Conservation (phyloP, 768 basidiomycete genomes). For the Trametes punicea region DNA sequence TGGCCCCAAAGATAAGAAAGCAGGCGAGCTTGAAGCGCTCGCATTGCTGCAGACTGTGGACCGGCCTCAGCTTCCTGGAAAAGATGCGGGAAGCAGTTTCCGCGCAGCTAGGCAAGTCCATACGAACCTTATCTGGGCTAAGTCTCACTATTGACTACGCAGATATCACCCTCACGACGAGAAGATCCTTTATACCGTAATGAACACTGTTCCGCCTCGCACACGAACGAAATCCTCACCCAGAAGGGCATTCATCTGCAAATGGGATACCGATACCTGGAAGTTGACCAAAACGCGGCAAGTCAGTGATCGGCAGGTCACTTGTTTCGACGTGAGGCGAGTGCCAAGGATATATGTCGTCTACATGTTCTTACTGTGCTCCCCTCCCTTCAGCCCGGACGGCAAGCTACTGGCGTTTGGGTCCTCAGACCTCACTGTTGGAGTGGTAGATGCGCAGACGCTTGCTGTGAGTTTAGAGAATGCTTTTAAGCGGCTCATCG, state of each 20-base stretch:
- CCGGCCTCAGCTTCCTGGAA: slow-evolving; percentile 48
- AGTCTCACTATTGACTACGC: neutral
- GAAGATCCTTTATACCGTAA: slow-evolving; percentile 60
- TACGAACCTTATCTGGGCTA: slow-evolving; percentile 8
- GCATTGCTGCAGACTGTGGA: slow-evolving; percentile 49
- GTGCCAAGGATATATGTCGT: slow-evolving; percentile 15
- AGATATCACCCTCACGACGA: slow-evolving; percentile 58
- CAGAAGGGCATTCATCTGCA: slow-evolving; percentile 61
- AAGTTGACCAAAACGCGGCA: slow-evolving; percentile 62
- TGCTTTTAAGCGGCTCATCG: neutral
- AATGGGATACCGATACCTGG: slow-evolving; percentile 76
- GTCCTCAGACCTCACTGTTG: slow-evolving; percentile 81
- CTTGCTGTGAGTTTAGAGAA: slow-evolving; percentile 56
- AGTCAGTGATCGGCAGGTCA: slow-evolving; percentile 75
- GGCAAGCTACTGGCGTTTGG: slow-evolving; percentile 85
- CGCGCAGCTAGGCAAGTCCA: slow-evolving; percentile 54
- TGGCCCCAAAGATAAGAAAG: slow-evolving; percentile 40
- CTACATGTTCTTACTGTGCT: neutral
- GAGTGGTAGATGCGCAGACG: slow-evolving; percentile 76
- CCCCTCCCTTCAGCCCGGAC: slow-evolving; percentile 50
- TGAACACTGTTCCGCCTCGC: slow-evolving; percentile 67
- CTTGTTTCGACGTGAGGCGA: slow-evolving; percentile 87
- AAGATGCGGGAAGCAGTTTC: slow-evolving; percentile 52
- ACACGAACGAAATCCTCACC: slow-evolving; percentile 50
- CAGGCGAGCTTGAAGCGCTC: slow-evolving; percentile 31